Percentiles rank a stretch among this genome's conserved stretches.
Evolutionary conservation across 1,284 basidiomycete species (phyloP).

Genomic region (Phellopilus nigrolimitatus): DNA sequence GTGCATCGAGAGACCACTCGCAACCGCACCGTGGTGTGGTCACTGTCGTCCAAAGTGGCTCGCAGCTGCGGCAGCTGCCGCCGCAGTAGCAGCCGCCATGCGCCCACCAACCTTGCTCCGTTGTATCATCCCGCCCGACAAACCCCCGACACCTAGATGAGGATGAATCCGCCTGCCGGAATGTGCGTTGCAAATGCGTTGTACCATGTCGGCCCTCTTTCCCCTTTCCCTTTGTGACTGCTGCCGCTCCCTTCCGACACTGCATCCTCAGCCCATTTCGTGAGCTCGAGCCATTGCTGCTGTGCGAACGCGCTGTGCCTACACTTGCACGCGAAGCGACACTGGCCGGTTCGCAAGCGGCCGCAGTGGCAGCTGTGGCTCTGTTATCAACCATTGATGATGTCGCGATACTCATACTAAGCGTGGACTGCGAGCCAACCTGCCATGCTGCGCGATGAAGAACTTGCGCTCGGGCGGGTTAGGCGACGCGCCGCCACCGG

Average conservation of each 20-base stretch:
- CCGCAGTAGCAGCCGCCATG: no score
- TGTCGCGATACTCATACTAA: not conserved
- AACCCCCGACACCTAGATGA: not conserved
- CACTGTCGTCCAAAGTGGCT: not conserved
- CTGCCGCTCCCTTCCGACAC: not conserved
- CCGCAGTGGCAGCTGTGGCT: conserved; percentile 4
- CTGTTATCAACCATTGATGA: not conserved
- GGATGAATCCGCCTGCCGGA: conserved; percentile 4
- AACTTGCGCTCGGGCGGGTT: no score
- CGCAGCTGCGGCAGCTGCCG: conserved; percentile 10
- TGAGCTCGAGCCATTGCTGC: conserved; percentile 9
- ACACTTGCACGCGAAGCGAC: conserved; percentile 8
- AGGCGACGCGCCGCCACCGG: no score
- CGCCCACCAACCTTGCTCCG: no score
- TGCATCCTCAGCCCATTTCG: conserved; percentile 5
- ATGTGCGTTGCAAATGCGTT: conserved; percentile 3
- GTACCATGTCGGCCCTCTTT: conserved; percentile 1
- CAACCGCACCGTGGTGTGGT: not conserved
- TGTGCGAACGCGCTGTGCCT: not conserved
- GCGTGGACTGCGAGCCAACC: not conserved
- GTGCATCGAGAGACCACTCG: not conserved
- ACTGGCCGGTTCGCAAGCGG: no score
- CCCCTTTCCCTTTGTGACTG: not conserved
- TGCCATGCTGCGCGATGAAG: conserved; percentile 1
- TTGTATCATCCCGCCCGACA: conserved; percentile 10